phyloP scores from a whole-genome alignment of 495 filamentous ascomycete genomes.

The Neurospora sp. region DNA sequence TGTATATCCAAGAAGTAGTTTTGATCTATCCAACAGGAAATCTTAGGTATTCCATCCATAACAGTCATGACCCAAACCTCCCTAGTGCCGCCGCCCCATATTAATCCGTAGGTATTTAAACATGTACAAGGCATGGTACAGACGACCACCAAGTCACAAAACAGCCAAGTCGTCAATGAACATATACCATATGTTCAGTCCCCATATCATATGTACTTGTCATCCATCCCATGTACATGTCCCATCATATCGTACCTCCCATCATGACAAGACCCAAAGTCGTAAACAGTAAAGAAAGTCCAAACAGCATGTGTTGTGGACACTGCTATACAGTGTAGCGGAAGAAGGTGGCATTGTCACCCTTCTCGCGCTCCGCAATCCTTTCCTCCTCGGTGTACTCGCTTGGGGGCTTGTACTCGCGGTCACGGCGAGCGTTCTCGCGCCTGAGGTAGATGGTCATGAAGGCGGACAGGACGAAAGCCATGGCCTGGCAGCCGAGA shows the following conservation, averaged over 20 bases:
- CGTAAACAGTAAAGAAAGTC: not conserved
- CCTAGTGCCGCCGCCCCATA: not conserved
- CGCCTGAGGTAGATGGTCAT: slow-evolving; percentile 49
- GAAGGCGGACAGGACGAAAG: slow-evolving; percentile 38
- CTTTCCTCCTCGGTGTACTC: slow-evolving; percentile 41
- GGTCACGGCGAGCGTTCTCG: slow-evolving; percentile 50
- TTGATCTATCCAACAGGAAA: not conserved
- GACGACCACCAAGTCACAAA: not conserved
- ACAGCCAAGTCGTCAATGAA: not conserved
- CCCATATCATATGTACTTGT: not conserved
- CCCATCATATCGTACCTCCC: not conserved
- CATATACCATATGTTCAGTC: not conserved
- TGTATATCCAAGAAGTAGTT: not conserved
- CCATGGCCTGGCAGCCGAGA: slow-evolving; percentile 35
- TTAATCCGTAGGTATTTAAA: not conserved
- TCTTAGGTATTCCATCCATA: not conserved
- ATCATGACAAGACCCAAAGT: not conserved
- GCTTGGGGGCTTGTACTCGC: slow-evolving; percentile 30
- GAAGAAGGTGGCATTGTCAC: slow-evolving; percentile 45
- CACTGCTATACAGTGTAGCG: slow-evolving; percentile 38
- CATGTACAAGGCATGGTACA: not conserved
- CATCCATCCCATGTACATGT: not conserved
- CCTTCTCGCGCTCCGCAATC: slow-evolving; percentile 33
- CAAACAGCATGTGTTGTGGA: not conserved
- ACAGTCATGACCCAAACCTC: not conserved